Evolutionary conservation across 2,329 filamentous ascomycete genomes (phyloP).

Genomic region (Mycosphaerelloides madeirae): DNA sequence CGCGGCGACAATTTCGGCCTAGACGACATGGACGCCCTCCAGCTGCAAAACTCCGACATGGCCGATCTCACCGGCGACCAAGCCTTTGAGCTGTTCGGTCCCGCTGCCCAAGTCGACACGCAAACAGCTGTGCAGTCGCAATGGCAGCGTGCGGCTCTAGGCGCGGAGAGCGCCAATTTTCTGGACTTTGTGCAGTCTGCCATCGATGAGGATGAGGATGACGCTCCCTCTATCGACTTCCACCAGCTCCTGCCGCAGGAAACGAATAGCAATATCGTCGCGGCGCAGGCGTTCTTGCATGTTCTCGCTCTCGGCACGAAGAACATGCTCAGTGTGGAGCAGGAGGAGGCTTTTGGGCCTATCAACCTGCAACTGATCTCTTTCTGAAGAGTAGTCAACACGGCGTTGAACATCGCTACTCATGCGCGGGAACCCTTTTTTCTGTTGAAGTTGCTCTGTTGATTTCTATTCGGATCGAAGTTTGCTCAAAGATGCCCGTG

Average conservation of each 20-base stretch:
- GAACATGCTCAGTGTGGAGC: conserved; percentile 46
- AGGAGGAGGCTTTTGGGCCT: conserved; percentile 45
- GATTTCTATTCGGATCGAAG: too few species aligned
- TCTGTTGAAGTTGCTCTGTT: too few species aligned
- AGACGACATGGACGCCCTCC: conserved; percentile 16
- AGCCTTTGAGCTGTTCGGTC: conserved; percentile 45
- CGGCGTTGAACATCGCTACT: too few species aligned
- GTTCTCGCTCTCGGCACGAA: conserved; percentile 59
- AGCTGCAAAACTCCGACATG: conserved; percentile 13
- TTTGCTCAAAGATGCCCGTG: too few species aligned
- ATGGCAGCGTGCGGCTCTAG: conserved; percentile 50
- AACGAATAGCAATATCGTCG: conserved; percentile 54
- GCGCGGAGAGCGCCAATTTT: conserved; percentile 59
- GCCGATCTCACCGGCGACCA: conserved; percentile 25
- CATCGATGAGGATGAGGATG: conserved; percentile 38
- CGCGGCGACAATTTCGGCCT: conserved; percentile 31
- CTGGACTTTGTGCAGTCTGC: conserved; percentile 53
- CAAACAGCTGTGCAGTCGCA: conserved; percentile 46
- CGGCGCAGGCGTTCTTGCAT: conserved; percentile 72
- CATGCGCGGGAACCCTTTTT: too few species aligned
- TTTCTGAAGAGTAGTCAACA: too few species aligned
- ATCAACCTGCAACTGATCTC: conserved; percentile 20
- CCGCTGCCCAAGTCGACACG: conserved; percentile 44
- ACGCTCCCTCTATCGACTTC: conserved; percentile 54
- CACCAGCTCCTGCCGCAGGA: conserved; percentile 61